A percentile compares a stretch with the other conserved stretches of the same genome.
These are phyloP conservation scores for Blastobotrys attinorum DNA, from an alignment of 805 yeast genomes.

Conservation along the genomic window DNA sequence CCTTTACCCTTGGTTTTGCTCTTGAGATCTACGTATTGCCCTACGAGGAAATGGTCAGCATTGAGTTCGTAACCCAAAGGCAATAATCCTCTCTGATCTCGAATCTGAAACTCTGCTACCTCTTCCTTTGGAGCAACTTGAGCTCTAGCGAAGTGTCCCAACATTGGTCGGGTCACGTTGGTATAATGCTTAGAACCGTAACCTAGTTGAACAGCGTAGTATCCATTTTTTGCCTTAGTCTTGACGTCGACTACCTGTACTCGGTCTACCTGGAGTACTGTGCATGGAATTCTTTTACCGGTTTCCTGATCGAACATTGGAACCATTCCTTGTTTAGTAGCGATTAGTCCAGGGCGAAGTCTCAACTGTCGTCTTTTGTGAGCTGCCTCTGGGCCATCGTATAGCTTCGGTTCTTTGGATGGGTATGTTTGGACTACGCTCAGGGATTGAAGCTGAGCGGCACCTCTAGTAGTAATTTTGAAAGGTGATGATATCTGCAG, in stretches of 20 bases:
- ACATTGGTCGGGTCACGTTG: slow-evolving; percentile 54
- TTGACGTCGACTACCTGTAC: slow-evolving; percentile 77
- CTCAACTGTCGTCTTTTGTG: slow-evolving; percentile 67
- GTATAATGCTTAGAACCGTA: slow-evolving; percentile 59
- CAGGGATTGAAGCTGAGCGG: slow-evolving; percentile 28
- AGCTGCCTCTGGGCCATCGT: slow-evolving; percentile 61
- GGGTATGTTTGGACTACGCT: slow-evolving; percentile 23
- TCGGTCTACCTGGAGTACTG: slow-evolving; percentile 79
- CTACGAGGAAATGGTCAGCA: slow-evolving; percentile 78
- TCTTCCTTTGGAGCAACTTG: slow-evolving; percentile 75
- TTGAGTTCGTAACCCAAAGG: slow-evolving; percentile 70
- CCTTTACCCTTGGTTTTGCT: slow-evolving; percentile 90
- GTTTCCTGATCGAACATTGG: slow-evolving; percentile 58
- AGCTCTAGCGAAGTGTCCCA: slow-evolving; percentile 74
- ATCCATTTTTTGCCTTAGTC: slow-evolving; percentile 67
- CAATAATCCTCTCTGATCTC: slow-evolving; percentile 53
- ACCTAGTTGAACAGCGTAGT: slow-evolving; percentile 81
- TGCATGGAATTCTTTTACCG: slow-evolving; percentile 72
- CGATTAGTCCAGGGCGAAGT: slow-evolving; percentile 74
- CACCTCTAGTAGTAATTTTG: slow-evolving; percentile 8
- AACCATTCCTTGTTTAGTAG: slow-evolving; percentile 84
- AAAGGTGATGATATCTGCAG: neutral
- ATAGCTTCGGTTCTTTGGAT: slow-evolving; percentile 43
- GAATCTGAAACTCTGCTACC: slow-evolving; percentile 73
- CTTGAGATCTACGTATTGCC: slow-evolving; percentile 76